A percentile compares a stretch with the other conserved stretches of the same genome.
phyloP scores from a whole-genome alignment of 2,329 filamentous ascomycete genomes.

The Pestalotiopsis sp. region DNA sequence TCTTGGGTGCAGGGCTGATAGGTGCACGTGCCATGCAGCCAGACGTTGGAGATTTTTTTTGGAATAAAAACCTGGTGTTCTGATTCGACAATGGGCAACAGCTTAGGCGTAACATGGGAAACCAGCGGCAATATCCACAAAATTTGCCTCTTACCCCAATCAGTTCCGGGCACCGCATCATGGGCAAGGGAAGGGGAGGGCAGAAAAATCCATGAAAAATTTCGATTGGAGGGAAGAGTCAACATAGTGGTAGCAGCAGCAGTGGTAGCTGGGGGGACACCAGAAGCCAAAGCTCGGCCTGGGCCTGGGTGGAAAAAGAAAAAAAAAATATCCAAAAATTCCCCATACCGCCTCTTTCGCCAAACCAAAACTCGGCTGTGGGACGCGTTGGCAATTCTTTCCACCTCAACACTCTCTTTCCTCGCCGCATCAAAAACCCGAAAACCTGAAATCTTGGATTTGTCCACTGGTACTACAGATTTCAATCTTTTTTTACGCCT shows the following conservation, averaged over 20 bases:
- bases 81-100: neutral
- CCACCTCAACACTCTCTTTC: constrained; percentile 4
- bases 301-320: neutral
- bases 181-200: neutral
- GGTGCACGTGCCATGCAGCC: constrained; percentile 1
- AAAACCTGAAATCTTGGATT: neutral
- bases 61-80: neutral
- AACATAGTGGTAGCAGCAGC: no score
- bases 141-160: constrained; percentile 5
- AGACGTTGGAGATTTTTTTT: neutral
- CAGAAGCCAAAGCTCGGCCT: neutral
- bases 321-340: neutral
- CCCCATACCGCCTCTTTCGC: constrained; percentile 14
- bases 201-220: neutral
- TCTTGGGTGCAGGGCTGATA: constrained; percentile 7
- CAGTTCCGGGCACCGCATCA: neutral
- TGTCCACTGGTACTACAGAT: neutral
- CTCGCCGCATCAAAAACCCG: neutral
- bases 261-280: neutral
- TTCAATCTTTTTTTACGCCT: neutral
- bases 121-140: constrained; percentile 1
- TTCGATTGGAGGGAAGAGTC: neutral
- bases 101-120: neutral
- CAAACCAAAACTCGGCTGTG: constrained; percentile 9
- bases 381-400: constrained; percentile 10